phyloP scores from a whole-genome alignment of 2,329 filamentous ascomycete species.

The Botrytis fragariae region DNA sequence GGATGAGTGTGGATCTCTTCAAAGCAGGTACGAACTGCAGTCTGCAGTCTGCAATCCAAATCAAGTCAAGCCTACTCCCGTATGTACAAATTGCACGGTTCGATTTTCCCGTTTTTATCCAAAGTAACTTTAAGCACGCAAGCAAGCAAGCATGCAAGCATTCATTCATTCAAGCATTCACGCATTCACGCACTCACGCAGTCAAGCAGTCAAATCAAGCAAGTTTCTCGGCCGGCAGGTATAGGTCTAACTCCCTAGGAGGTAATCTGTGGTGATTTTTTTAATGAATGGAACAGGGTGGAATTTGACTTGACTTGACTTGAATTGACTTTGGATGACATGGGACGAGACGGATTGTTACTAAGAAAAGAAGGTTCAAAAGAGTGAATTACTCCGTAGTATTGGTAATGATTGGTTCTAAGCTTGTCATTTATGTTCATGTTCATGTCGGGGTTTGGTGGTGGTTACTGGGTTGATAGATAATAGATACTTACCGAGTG shows the following conservation, averaged over 20 bases:
- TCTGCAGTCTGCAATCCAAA: neutral
- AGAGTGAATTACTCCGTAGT: neutral
- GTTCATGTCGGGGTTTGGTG: neutral
- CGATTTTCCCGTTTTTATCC: neutral
- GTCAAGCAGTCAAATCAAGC: neutral
- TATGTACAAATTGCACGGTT: neutral
- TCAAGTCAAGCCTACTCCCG: neutral
- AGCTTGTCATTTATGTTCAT: neutral
- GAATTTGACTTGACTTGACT: neutral
- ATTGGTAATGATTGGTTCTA: neutral
- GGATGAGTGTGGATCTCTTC: neutral
- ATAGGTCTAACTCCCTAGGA: neutral
- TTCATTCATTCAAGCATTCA: too few species aligned
- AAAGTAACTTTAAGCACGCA: neutral
- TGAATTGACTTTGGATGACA: neutral
- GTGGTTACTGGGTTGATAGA: neutral
- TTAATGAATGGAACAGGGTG: neutral
- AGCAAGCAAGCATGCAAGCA: too few species aligned
- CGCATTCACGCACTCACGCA: neutral
- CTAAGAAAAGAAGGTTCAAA: neutral
- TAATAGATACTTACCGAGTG: neutral
- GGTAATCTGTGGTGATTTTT: neutral
- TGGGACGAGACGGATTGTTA: neutral
- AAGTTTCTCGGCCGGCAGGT: neutral
- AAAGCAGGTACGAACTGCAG: slow-evolving; percentile 10